These are phyloP conservation scores for Debaryomyces castellii DNA, from an alignment of 805 yeast genomes.

Conservation along the genomic window DNA sequence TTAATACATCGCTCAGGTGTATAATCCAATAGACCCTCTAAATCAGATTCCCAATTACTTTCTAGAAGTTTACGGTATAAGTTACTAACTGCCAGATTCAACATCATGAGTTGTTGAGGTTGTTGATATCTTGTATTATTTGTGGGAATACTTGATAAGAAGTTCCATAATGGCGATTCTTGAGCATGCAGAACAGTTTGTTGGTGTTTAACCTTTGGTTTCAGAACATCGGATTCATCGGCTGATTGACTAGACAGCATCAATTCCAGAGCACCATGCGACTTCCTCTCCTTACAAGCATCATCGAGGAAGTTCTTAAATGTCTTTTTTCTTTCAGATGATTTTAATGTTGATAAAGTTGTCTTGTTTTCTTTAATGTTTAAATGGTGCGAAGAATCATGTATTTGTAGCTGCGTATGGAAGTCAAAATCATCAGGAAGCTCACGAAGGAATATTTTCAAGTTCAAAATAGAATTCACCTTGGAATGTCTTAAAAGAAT, in stretches of 20 bases:
- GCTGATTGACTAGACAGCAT: neutral
- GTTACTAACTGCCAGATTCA: conserved; percentile 51
- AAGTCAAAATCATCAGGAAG: conserved; percentile 38
- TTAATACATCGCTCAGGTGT: conserved; percentile 71
- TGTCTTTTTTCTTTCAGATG: conserved; percentile 34
- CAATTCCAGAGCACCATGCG: conserved; percentile 2
- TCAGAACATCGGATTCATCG: conserved; percentile 3
- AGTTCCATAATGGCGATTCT: neutral
- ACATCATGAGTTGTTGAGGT: conserved; percentile 16
- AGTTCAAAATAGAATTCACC: conserved; percentile 73
- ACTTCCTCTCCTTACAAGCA: conserved; percentile 17
- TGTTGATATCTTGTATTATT: neutral
- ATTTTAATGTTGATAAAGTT: conserved; percentile 22
- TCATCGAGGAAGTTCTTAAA: conserved; percentile 50
- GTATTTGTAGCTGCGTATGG: conserved; percentile 40
- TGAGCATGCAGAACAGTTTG: neutral
- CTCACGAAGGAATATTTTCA: conserved; percentile 54
- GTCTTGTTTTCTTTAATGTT: neutral
- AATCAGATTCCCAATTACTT: conserved; percentile 58
- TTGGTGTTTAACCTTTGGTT: neutral
- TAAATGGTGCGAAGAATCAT: conserved; percentile 15
- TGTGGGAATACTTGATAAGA: neutral
- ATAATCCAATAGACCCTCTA: conserved; percentile 46
- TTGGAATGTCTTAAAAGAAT: conserved; percentile 76
- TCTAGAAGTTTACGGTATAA: conserved; percentile 56